phyloP scores from a whole-genome alignment of 176 grass and related monocot species.

The Thalia dealbata region DNA sequence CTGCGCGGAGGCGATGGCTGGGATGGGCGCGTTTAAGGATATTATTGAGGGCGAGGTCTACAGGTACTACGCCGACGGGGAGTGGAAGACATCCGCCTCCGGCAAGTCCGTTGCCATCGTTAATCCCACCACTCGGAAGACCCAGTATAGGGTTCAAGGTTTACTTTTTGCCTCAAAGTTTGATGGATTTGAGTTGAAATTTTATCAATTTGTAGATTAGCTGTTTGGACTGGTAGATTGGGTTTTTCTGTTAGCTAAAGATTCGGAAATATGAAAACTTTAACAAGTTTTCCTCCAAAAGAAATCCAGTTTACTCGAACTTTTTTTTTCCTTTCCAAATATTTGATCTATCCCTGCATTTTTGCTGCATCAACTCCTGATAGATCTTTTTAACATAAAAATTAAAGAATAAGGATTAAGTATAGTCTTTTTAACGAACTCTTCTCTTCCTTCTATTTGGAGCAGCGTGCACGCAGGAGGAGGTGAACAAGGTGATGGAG shows the following conservation, averaged over 20 bases:
- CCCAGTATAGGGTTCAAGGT: conserved; percentile 81
- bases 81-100: conserved; percentile 65
- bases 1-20: conserved; percentile 33
- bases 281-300: not conserved
- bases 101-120: conserved; percentile 87
- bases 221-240: too few relatives aligned
- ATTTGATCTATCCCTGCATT: not conserved
- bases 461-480: conserved; percentile 91
- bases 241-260: not conserved
- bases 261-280: not conserved
- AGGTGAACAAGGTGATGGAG: conserved; percentile 98
- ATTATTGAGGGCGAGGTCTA: conserved; percentile 55
- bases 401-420: too few relatives aligned
- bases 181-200: not conserved
- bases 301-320: not conserved
- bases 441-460: conserved; percentile 3
- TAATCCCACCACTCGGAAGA: conserved; percentile 81
- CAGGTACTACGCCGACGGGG: conserved; percentile 87
- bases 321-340: too few relatives aligned
- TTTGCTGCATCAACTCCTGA: too few relatives aligned
- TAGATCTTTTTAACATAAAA: too few relatives aligned
- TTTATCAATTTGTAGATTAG: too few relatives aligned
- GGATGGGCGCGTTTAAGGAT: conserved; percentile 50
- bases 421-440: too few relatives aligned
- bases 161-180: not conserved